Percentiles rank a stretch among this genome's conserved stretches.
Evolutionary conservation across 768 basidiomycete species (phyloP).

Genomic region (Boletellus sp.): DNA sequence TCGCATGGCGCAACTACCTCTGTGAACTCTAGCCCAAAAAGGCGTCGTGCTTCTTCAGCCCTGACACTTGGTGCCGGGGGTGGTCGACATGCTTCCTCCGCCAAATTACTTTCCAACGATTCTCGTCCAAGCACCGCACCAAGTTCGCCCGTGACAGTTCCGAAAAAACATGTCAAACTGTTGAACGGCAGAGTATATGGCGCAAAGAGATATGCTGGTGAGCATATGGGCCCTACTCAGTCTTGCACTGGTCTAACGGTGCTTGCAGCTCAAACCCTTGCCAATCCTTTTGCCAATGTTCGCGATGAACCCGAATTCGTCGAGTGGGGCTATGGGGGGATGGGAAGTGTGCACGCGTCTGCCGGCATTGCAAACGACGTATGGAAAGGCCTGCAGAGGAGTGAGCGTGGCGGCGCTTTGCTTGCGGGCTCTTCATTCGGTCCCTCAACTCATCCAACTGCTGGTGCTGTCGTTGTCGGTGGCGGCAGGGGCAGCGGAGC

Average conservation of each 20-base stretch:
- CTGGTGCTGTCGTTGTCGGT: constrained; percentile 29
- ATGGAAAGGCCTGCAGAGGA: constrained; percentile 27
- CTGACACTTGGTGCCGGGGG: constrained; percentile 24
- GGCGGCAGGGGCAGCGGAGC: constrained; percentile 12
- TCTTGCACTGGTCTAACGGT: neutral
- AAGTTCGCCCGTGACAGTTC: neutral
- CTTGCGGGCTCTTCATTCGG: constrained; percentile 12
- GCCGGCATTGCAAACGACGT: constrained; percentile 27
- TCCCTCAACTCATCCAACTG: constrained; percentile 13
- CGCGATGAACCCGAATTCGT: constrained; percentile 76
- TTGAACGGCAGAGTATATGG: constrained; percentile 88
- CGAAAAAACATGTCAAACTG: constrained; percentile 51
- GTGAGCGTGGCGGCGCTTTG: constrained; percentile 25
- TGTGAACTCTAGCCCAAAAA: constrained; percentile 6
- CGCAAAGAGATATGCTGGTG: constrained; percentile 31
- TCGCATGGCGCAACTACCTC: neutral
- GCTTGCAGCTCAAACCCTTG: constrained; percentile 28
- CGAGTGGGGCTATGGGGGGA: constrained; percentile 89
- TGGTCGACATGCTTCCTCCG: constrained; percentile 23
- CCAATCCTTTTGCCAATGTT: constrained; percentile 62
- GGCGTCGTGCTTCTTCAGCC: constrained; percentile 23
- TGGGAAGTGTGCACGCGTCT: constrained; percentile 53
- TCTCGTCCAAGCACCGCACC: constrained; percentile 11
- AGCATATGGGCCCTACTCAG: neutral
- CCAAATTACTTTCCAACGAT: constrained; percentile 3